Conservation (phyloP, 768 basidiomycete species). For the Neoboletus magnificus region DNA sequence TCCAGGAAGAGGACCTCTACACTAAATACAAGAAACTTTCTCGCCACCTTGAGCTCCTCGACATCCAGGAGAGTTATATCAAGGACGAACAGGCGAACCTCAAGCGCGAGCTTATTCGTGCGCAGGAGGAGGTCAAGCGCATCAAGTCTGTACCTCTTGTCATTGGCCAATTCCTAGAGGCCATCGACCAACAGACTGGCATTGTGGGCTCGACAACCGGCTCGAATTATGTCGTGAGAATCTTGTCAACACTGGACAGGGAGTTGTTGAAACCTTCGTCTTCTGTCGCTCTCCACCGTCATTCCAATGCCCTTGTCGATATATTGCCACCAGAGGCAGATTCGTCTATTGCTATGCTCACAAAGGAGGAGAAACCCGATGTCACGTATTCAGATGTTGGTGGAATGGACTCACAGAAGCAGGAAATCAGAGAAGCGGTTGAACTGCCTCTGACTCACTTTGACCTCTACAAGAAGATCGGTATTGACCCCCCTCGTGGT, state of each 20-base stretch:
- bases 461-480: conserved; percentile 98
- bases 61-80: conserved; percentile 94
- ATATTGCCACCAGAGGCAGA: conserved; percentile 98
- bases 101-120: conserved; percentile 95
- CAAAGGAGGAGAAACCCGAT: conserved; percentile 92
- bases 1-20: conserved; percentile 91
- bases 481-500: conserved; percentile 97
- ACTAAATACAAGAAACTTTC: conserved; percentile 96
- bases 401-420: conserved; percentile 97
- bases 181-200: conserved; percentile 95
- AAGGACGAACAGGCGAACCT: conserved; percentile 98
- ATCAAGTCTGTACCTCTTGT: conserved; percentile 98
- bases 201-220: conserved; percentile 98
- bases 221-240: conserved; percentile 96
- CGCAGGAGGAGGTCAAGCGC: conserved; percentile 98
- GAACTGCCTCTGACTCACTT: conserved; percentile 96
- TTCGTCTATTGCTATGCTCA: conserved; percentile 93
- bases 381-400: conserved; percentile 93
- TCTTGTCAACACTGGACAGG: conserved; percentile 93
- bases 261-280: conserved; percentile 96
- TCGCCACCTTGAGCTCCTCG: conserved; percentile 92
- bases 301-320: conserved; percentile 97
- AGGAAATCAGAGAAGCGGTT: conserved; percentile 97
- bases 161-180: conserved; percentile 98
- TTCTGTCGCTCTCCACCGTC: conserved; percentile 96